A percentile compares a stretch with the other conserved stretches of the same genome.
These are phyloP conservation scores for Aspergillus phoenicis DNA, from an alignment of 2,329 filamentous ascomycete genomes.

Conservation along the genomic window DNA sequence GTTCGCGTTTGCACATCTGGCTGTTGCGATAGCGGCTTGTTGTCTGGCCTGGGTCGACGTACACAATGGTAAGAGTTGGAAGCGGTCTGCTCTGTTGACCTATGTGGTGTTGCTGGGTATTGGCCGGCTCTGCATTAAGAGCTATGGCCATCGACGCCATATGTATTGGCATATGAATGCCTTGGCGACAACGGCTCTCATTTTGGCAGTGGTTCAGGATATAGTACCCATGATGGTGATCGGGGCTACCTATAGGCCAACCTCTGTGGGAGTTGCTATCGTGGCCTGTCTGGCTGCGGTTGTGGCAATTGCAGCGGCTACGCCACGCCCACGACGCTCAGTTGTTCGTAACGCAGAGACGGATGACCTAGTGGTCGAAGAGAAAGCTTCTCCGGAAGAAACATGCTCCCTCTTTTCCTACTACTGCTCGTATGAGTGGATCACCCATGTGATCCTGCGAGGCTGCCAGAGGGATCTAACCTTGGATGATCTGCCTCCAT, in stretches of 20 bases:
- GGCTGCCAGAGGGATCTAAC: conserved; percentile 32
- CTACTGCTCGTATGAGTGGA: conserved; percentile 39
- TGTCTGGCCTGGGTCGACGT: conserved; percentile 20
- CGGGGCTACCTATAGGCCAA: conserved; percentile 22
- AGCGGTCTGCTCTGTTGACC: conserved; percentile 25
- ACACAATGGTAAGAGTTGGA: conserved; percentile 20
- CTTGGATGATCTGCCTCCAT: conserved; percentile 36
- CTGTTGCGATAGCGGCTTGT: conserved; percentile 19
- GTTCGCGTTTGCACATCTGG: conserved; percentile 21
- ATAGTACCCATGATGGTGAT: conserved; percentile 30
- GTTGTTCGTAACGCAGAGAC: conserved; percentile 22
- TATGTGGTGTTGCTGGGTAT: conserved; percentile 29
- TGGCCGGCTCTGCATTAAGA: conserved; percentile 21
- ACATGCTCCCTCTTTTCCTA: conserved; percentile 37
- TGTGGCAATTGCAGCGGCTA: conserved; percentile 19
- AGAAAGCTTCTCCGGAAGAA: conserved; percentile 32
- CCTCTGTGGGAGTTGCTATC: conserved; percentile 20
- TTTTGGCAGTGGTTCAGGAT: conserved; percentile 26
- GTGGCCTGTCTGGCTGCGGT: conserved; percentile 21
- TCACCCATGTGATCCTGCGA: conserved; percentile 34
- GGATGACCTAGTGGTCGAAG: conserved; percentile 9
- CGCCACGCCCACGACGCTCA: conserved; percentile 23
- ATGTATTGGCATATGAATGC: conserved; percentile 31
- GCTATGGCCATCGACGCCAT: conserved; percentile 11
- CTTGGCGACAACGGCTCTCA: conserved; percentile 18